Conservation (phyloP, 495 filamentous ascomycete genomes). For the Hypoxylon perforatum region DNA sequence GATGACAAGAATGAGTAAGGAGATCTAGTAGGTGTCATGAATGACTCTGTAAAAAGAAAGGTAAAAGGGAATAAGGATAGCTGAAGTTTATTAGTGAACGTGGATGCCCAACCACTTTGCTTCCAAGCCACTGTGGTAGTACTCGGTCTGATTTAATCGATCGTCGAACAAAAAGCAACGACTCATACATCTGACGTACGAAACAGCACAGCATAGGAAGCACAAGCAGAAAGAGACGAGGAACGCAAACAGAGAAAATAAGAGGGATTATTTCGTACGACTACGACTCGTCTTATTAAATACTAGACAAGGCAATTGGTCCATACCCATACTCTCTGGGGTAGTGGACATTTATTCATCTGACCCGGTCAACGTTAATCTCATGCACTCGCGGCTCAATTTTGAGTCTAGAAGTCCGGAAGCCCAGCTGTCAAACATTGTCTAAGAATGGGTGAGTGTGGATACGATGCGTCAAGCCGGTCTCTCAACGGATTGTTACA, state of each 20-base stretch:
- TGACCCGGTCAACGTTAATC: conserved; percentile 31
- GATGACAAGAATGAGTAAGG: not conserved
- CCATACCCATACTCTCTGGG: conserved; percentile 13
- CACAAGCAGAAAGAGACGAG: conserved; percentile 10
- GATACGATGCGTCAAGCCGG: conserved; percentile 17
- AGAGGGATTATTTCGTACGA: conserved; percentile 1
- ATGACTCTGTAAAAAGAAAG: conserved; percentile 12
- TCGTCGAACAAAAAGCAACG: conserved; percentile 30
- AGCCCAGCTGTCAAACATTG: conserved; percentile 12
- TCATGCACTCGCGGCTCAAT: conserved; percentile 25
- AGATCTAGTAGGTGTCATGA: not conserved
- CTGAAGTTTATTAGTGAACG: not conserved
- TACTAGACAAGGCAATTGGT: conserved; percentile 17
- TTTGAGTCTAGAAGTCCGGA: conserved; percentile 4
- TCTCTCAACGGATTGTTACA: conserved; percentile 9
- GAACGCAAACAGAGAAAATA: conserved; percentile 1
- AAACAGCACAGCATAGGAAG: conserved; percentile 17
- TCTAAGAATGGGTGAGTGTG: conserved; percentile 22
- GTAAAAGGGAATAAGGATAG: conserved; percentile 9
- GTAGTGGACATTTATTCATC: conserved; percentile 18
- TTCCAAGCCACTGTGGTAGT: conserved; percentile 20
- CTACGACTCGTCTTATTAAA: conserved; percentile 27
- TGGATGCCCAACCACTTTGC: conserved; percentile 30
- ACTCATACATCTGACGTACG: conserved; percentile 21
- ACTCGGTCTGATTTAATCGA: conserved; percentile 18